phyloP scores from a whole-genome alignment of 164 flowering plant genomes.

The Nelumbo lutea region DNA sequence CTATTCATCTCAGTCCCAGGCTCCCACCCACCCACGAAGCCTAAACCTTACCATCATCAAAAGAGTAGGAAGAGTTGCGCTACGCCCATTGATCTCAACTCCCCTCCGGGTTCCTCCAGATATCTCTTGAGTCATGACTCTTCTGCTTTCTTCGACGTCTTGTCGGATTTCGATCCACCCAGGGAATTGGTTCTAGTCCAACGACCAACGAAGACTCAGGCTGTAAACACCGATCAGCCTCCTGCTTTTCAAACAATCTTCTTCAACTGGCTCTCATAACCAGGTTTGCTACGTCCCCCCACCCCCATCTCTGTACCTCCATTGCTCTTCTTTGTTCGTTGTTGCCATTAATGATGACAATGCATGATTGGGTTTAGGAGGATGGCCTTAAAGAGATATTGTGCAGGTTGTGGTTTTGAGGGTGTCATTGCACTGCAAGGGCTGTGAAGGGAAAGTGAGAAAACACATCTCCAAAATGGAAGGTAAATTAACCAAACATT shows the following conservation, averaged over 20 bases:
- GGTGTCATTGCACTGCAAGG: too few relatives aligned
- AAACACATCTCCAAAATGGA: constrained; percentile 65
- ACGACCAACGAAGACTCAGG: too few relatives aligned
- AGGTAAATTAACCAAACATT: constrained; percentile 34
- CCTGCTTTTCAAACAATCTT: constrained; percentile 28
- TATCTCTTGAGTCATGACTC: constrained; percentile 30
- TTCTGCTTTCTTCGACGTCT: too few relatives aligned
- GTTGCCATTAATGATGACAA: too few relatives aligned
- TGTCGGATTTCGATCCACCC: constrained; percentile 21
- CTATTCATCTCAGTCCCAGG: constrained; percentile 2
- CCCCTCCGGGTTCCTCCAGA: constrained; percentile 46
- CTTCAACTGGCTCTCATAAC: background rate
- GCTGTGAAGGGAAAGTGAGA: too few relatives aligned
- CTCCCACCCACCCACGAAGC: constrained; percentile 37
- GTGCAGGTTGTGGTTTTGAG: constrained; percentile 73
- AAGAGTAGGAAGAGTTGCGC: constrained; percentile 34
- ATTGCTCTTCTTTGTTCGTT: too few relatives aligned
- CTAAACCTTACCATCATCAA: constrained; percentile 27
- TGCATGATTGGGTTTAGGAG: too few relatives aligned
- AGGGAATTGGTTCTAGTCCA: too few relatives aligned
- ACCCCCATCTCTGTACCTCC: background rate
- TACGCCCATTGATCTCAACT: constrained; percentile 24
- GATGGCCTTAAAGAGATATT: background rate
- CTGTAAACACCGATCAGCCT: constrained; percentile 15
- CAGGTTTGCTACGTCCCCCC: background rate